Base-by-base conservation (phyloP, 495 filamentous ascomycete species). In the Aspergillus taichungensis region DNA sequence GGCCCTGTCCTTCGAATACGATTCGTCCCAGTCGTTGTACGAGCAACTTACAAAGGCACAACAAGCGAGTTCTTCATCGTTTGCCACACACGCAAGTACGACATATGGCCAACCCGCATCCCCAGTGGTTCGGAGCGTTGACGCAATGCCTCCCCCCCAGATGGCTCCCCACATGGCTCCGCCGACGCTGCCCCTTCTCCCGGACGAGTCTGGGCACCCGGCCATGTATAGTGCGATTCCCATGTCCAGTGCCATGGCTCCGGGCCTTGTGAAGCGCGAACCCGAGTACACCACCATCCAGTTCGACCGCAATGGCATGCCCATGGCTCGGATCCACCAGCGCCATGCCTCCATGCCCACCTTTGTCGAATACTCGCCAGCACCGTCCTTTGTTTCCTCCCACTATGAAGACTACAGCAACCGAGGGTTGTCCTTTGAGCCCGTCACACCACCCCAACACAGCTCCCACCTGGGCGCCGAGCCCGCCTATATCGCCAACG, bases 11-110 rank as follows among this genome's bases (percentile, higher is more conserved):
- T 98, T 98, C 66, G 88, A 97, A 68, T 98, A 95, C 66, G 92
- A 98, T 68, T 95, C 92, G 43, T 97, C 94, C 34, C 92, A 98
- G 68, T 96, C 92, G 52, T 79, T 98, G 45, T 98, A 95, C 68
- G 92, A 98, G 76, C 94, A 97, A 71, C 85, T 98, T 77, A 97
- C 92, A 56, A 98, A 97, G 73, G 88, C 91, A 30, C 94, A 98
- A 71, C 94, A 97, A 77, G 88, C 88, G 61, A 97, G 92, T 69
- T 87, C 88, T 30, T 96, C 91, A 18, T 94, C 91, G 24, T 96
- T 96, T 76, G 87, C 80, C 71, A 85, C 84, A 50, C 87, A 91
- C 60, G 79, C 85, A 62, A 74, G 69, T 71, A 78, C 72, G 59
- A 80, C 84, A 64, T 90, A 82, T 74, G 79, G 85, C 60, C 86